phyloP scores from a whole-genome alignment of 176 grass and related monocot species.

The Triticum turgidum region DNA sequence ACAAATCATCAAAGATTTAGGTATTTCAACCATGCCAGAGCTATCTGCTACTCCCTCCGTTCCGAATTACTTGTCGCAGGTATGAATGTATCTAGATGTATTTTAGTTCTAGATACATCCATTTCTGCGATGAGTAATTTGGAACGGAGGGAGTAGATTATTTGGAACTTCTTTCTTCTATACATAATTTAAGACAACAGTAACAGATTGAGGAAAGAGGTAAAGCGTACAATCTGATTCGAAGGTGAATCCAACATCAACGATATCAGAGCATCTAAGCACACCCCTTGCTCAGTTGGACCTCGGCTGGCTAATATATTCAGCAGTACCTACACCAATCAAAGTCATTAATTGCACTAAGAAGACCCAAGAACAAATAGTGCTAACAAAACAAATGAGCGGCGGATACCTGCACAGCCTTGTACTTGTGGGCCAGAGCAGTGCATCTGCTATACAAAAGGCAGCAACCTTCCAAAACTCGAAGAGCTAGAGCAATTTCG shows the following conservation, averaged over 20 bases:
- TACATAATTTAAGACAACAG: neutral
- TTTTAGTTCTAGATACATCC: no score
- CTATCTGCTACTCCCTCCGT: neutral
- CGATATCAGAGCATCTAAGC: constrained; percentile 90
- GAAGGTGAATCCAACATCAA: constrained; percentile 90
- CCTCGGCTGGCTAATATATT: constrained; percentile 86
- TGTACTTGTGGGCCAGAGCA: constrained; percentile 81
- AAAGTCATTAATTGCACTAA: constrained; percentile 19
- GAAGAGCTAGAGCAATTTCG: constrained; percentile 94
- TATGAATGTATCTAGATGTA: no score
- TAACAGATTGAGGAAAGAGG: constrained; percentile 15
- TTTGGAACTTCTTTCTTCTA: constrained; percentile 8
- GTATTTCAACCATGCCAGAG: constrained; percentile 16
- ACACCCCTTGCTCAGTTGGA: constrained; percentile 73
- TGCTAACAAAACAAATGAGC: constrained; percentile 2
- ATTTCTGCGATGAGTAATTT: no score
- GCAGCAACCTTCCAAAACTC: constrained; percentile 96
- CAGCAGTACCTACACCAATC: constrained; percentile 70
- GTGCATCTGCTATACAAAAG: constrained; percentile 90
- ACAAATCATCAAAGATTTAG: constrained; percentile 2
- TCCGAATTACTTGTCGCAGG: no score
- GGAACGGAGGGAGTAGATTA: no score
- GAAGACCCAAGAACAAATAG: constrained; percentile 5
- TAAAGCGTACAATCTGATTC: constrained; percentile 74
- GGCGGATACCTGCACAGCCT: constrained; percentile 74